A percentile compares a stretch with the other conserved stretches of the same genome.
phyloP scores from a whole-genome alignment of 2,329 filamentous ascomycete species.

The Rutstroemia sydowiana region DNA sequence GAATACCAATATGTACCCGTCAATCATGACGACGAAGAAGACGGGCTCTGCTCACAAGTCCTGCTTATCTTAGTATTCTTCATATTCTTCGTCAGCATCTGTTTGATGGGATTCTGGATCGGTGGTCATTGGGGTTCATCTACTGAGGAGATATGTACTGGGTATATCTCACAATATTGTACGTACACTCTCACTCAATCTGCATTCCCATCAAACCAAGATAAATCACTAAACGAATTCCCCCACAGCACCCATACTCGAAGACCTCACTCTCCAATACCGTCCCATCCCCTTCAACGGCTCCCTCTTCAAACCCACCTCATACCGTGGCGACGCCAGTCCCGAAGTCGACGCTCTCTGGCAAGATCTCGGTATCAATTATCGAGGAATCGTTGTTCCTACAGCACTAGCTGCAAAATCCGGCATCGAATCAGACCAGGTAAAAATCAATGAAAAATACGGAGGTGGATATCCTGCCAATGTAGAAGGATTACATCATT shows the following conservation, averaged over 20 bases:
- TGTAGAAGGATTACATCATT: not conserved
- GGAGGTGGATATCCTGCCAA: not conserved
- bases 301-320: not conserved
- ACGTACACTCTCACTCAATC: no score
- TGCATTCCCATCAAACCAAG: not conserved
- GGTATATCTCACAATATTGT: constrained; percentile 1
- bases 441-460: not conserved
- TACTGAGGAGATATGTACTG: not conserved
- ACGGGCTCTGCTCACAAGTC: not conserved
- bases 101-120: not conserved
- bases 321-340: not conserved
- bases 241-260: not conserved
- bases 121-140: not conserved
- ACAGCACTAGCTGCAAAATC: not conserved
- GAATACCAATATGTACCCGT: not conserved
- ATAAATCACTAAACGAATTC: not conserved
- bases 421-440: not conserved
- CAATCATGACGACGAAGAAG: not conserved
- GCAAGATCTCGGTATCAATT: not conserved
- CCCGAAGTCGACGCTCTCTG: not conserved
- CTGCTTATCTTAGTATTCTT: not conserved
- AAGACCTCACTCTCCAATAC: not conserved
- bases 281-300: not conserved
- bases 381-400: not conserved
- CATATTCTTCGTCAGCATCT: not conserved